phyloP scores from a whole-genome alignment of 31 red algal genomes.

The Asparagopsis taxiformis region DNA sequence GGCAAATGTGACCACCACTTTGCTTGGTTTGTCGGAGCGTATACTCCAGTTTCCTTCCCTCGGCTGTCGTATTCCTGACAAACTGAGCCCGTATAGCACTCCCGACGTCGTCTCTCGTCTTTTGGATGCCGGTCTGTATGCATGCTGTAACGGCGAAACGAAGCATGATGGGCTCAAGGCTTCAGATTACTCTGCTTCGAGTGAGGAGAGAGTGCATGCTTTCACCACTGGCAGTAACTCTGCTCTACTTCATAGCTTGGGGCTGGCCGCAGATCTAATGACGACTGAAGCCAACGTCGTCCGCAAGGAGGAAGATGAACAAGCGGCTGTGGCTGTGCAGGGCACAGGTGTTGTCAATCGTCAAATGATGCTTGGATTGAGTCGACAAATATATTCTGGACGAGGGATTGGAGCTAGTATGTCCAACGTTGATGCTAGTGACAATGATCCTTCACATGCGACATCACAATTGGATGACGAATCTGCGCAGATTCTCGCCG shows the following conservation, averaged over 20 bases:
- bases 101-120: conserved; percentile 52
- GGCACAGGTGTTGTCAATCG: not conserved
- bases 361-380: conserved; percentile 9
- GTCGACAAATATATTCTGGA: not conserved
- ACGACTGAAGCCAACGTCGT: conserved; percentile 39
- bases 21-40: conserved; percentile 43
- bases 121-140: conserved; percentile 63
- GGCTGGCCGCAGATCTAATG: conserved; percentile 49
- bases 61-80: conserved; percentile 35
- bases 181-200: not conserved
- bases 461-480: not conserved
- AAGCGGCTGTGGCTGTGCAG: not conserved
- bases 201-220: conserved; percentile 27
- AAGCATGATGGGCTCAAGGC: conserved; percentile 6
- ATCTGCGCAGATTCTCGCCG: conserved; percentile 15
- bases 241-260: conserved; percentile 42
- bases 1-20: conserved; percentile 43
- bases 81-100: conserved; percentile 35
- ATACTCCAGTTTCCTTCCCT: conserved; percentile 54
- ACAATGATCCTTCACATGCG: not conserved
- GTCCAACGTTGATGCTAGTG: not conserved
- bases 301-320: conserved; percentile 21
- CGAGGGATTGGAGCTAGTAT: conserved; percentile 8
- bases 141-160: conserved; percentile 26
- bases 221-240: conserved; percentile 32